Evolutionary conservation across 192 early-diverging fungal species (phyloP).

Genomic region (Coemansia sp.): DNA sequence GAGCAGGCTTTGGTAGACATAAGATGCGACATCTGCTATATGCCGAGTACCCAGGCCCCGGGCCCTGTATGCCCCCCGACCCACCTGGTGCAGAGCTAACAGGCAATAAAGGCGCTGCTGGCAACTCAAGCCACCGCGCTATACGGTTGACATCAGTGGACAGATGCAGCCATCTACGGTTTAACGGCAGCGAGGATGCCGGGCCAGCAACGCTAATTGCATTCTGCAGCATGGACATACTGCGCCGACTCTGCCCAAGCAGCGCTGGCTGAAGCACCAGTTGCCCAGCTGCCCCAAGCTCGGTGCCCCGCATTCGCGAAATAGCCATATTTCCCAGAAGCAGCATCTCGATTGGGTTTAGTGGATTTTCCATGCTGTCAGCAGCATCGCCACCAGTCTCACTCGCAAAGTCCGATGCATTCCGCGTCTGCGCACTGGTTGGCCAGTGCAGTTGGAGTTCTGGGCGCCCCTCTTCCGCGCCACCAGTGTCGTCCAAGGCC

Average conservation of each 20-base stretch:
- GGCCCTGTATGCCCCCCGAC: not conserved
- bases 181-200: constrained; percentile 12
- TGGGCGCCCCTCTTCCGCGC: not conserved
- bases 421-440: not conserved
- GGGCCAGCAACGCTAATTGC: constrained; percentile 21
- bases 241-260: not conserved
- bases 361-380: constrained; percentile 2
- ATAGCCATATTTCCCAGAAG: constrained; percentile 29
- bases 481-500: constrained; percentile 5
- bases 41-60: constrained; percentile 25
- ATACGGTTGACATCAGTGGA: not conserved
- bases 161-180: constrained; percentile 23
- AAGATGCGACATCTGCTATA: constrained; percentile 46
- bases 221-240: constrained; percentile 9
- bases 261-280: constrained; percentile 2
- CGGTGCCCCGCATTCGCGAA: constrained; percentile 6
- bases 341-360: constrained; percentile 30
- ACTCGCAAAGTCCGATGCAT: not conserved
- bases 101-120: constrained; percentile 13
- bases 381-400: not conserved
- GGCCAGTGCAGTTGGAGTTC: constrained; percentile 25
- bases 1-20: constrained; percentile 7
- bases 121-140: constrained; percentile 26
- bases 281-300: constrained; percentile 3
- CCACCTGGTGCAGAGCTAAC: not conserved